Evolutionary conservation across 139 green algal genomes (phyloP), one percentile per base, ranked within the genome.

Genomic region (Limnomonas spitsbergensis): DNA sequence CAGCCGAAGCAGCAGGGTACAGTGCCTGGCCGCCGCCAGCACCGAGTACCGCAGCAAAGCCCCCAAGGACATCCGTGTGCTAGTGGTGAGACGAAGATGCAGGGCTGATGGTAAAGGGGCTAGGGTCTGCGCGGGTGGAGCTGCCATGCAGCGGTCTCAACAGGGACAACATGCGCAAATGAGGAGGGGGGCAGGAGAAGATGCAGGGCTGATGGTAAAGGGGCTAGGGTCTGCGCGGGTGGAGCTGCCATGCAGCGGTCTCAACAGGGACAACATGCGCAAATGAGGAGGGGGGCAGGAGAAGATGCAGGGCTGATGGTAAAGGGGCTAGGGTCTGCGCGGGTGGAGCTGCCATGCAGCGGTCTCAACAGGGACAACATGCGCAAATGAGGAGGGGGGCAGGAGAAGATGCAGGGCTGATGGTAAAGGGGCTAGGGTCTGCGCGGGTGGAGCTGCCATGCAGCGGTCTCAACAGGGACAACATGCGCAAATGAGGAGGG

Each of bases 361-460:
- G n/a, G n/a, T n/a, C n/a, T n/a, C n/a, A n/a, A n/a, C n/a, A n/a
- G n/a, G n/a, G n/a, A n/a, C n/a, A n/a, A n/a, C n/a, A n/a, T n/a
- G n/a, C n/a, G n/a, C n/a, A n/a, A n/a, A n/a, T 3, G 94, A 98
- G 32, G 77, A 98, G 47, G 93, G 99, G 54, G 91, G 96, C 1
- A 37, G 66, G 24, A 32, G 47, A 61, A 61, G 47, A 61, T 61
- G 47, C 20, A 61, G n/a, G 14, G 20, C 47, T 61, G 47, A 61
- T 14, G 20, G 20, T 61, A 61, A 14, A 29, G 20, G 47, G 47
- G 14, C 20, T 29, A 20, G 20, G 14, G 20, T 61, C 20, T 61
- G 20, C 47, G 14, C 20, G 20, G 47, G 14, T 61, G n/a, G n/a
- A n/a, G n/a, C n/a, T n/a, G n/a, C n/a, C n/a, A n/a, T n/a, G n/a